Evolutionary conservation across 148 eudicot species (phyloP).

Genomic region (Mesembryanthemum crystallinum): DNA sequence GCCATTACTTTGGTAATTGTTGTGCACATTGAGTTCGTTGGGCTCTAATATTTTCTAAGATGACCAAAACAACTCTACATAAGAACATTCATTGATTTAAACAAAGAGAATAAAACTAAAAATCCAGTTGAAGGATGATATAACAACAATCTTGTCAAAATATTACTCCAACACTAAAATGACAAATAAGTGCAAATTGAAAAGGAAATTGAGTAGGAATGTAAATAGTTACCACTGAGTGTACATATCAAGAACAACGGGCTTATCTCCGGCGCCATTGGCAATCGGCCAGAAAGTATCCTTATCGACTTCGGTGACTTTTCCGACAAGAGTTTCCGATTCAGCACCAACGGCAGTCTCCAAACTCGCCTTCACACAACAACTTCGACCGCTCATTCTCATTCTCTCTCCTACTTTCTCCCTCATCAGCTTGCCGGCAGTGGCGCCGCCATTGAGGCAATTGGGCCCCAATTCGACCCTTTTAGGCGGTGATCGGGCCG

Average conservation of each 20-base stretch:
- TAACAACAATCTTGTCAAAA: no score
- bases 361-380: slow-evolving; percentile 34
- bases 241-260: slow-evolving; percentile 80
- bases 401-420: slow-evolving; percentile 16
- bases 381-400: neutral
- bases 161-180: no score
- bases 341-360: slow-evolving; percentile 43
- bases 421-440: slow-evolving; percentile 15
- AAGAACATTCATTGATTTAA: no score
- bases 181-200: no score
- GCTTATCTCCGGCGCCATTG: slow-evolving; percentile 63
- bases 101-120: no score
- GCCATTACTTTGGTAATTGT: no score
- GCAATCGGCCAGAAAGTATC: slow-evolving; percentile 95
- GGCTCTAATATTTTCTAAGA: neutral
- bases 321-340: slow-evolving; percentile 42
- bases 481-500: slow-evolving; percentile 3
- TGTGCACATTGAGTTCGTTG: no score
- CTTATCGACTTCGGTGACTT: slow-evolving; percentile 74
- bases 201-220: neutral
- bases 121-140: no score
- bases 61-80: no score
- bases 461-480: slow-evolving; percentile 11
- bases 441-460: neutral
- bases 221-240: slow-evolving; percentile 87